A percentile compares a stretch with the other conserved stretches of the same genome.
phyloP scores from a whole-genome alignment of 2,329 filamentous ascomycete genomes.

The Herpotrichia juniperi region DNA sequence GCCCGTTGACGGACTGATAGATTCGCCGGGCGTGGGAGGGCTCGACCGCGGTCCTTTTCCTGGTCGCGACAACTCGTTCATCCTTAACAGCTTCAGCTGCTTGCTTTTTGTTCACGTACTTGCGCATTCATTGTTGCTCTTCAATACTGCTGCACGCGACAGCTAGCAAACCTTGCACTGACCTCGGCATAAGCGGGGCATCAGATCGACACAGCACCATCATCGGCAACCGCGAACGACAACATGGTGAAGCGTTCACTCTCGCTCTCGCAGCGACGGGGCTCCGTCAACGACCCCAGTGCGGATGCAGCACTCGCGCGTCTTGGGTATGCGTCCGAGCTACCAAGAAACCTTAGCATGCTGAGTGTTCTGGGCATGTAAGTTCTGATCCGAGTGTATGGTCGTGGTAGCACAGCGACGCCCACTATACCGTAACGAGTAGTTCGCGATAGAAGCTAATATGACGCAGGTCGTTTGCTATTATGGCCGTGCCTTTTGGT shows the following conservation, averaged over 20 bases:
- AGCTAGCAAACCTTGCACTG: no score
- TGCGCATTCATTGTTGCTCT: no score
- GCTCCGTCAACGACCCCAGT: constrained; percentile 33
- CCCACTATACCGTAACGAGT: neutral
- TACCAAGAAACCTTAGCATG: constrained; percentile 72
- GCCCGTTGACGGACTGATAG: neutral
- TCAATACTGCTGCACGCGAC: no score
- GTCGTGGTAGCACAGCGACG: neutral
- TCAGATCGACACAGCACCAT: neutral
- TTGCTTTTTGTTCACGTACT: no score
- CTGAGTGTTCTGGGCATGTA: constrained; percentile 69
- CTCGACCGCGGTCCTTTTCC: neutral
- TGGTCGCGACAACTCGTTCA: neutral
- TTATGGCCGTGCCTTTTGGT: constrained; percentile 75
- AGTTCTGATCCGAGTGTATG: constrained; percentile 20
- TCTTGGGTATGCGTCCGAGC: constrained; percentile 72
- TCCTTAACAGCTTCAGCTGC: no score
- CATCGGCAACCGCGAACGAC: neutral
- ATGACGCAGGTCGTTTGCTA: constrained; percentile 66
- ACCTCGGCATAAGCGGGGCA: no score
- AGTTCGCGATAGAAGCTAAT: constrained; percentile 8
- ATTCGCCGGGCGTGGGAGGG: neutral
- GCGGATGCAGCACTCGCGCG: constrained; percentile 67
- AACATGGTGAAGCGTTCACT: constrained; percentile 23
- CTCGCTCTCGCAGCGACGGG: constrained; percentile 23